Evolutionary conservation across 805 yeast species (phyloP).

Genomic region (Dipodascus geniculatus): DNA sequence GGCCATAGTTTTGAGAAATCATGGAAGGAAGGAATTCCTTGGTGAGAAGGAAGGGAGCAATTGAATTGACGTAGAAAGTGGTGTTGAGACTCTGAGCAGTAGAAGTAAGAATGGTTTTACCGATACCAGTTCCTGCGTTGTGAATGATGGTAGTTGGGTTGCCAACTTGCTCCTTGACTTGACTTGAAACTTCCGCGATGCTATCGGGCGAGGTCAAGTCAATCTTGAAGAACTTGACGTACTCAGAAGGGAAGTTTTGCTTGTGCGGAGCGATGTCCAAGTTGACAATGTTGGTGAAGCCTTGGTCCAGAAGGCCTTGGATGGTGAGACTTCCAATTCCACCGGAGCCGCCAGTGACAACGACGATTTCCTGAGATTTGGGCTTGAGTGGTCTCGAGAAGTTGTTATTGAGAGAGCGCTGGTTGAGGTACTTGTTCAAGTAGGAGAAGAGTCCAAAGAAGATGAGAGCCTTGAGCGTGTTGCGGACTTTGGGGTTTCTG

Average conservation of each 20-base stretch:
- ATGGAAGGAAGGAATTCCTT: constrained; percentile 59
- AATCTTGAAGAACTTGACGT: constrained; percentile 36
- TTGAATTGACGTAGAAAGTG: constrained; percentile 47
- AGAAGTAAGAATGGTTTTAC: constrained; percentile 42
- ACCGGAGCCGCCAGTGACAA: constrained; percentile 3
- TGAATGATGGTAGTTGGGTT: constrained; percentile 50
- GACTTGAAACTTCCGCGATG: constrained; percentile 28
- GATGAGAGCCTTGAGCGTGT: not conserved
- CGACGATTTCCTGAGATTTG: constrained; percentile 7
- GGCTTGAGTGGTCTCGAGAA: not conserved
- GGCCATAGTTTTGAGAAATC: constrained; percentile 45
- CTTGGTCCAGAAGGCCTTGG: constrained; percentile 1
- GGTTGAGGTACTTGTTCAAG: not conserved
- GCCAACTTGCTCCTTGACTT: constrained; percentile 32
- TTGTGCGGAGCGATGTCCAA: constrained; percentile 1
- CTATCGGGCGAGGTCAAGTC: constrained; percentile 44
- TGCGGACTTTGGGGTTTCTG: not conserved
- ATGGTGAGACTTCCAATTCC: not conserved
- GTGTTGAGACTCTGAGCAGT: constrained; percentile 43
- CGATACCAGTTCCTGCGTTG: constrained; percentile 62
- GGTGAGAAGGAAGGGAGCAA: constrained; percentile 54
- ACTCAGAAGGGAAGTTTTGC: not conserved
- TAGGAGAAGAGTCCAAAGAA: not conserved
- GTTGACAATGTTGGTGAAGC: constrained; percentile 4
- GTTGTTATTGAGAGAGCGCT: not conserved